These are phyloP conservation scores for Peniophora sp. DNA, from an alignment of 1,284 basidiomycete species.

Conservation along the genomic window DNA sequence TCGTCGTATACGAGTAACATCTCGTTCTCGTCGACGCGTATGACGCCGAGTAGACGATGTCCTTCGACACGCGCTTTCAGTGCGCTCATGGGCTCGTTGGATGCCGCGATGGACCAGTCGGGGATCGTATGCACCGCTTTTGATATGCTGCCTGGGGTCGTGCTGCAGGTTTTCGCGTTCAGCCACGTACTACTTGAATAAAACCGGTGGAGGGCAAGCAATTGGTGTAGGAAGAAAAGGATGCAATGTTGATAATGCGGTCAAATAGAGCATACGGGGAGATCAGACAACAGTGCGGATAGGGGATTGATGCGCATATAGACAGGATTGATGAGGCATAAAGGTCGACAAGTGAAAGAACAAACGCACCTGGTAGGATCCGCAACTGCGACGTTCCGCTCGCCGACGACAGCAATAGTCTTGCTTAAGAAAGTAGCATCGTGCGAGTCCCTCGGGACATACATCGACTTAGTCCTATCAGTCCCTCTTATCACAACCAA, in stretches of 20 bases:
- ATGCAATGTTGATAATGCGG: no score
- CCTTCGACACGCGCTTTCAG: constrained; percentile 55
- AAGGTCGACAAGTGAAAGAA: no score
- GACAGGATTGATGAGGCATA: no score
- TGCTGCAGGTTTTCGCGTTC: no score
- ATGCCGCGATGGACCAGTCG: constrained; percentile 40
- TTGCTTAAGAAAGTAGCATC: constrained; percentile 51
- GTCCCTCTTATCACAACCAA: not conserved
- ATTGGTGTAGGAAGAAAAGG: no score
- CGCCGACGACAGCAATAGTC: constrained; percentile 56
- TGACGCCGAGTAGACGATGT: constrained; percentile 59
- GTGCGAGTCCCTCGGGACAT: constrained; percentile 59
- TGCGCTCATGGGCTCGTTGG: constrained; percentile 31
- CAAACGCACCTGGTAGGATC: constrained; percentile 56
- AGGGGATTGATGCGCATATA: not conserved
- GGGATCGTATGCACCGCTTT: constrained; percentile 40
- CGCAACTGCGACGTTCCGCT: constrained; percentile 53
- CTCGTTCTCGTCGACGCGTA: constrained; percentile 48
- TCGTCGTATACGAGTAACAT: constrained; percentile 65
- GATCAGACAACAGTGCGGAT: not conserved
- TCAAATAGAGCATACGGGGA: no score
- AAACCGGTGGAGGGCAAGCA: not conserved
- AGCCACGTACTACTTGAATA: no score
- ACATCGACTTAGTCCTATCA: constrained; percentile 39
- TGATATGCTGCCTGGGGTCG: not conserved